phyloP scores from a whole-genome alignment of 306 rosid species.

The Ammopiptanthus mongolicus region DNA sequence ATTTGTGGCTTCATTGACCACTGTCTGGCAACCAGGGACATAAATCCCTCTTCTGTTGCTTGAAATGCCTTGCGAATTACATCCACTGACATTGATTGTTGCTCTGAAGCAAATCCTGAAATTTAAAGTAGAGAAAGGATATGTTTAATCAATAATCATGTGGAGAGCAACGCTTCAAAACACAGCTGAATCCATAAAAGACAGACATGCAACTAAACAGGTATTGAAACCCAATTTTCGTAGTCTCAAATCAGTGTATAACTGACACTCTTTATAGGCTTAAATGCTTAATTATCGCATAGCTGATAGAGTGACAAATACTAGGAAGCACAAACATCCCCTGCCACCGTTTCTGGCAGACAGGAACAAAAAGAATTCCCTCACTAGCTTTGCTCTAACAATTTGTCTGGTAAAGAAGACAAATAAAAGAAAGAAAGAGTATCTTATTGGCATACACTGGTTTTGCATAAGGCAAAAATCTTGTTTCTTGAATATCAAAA shows the following conservation, averaged over 20 bases:
- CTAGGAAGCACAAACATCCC: not conserved
- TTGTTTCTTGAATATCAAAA: not conserved
- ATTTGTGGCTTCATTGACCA: slow-evolving; percentile 71
- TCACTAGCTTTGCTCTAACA: not conserved
- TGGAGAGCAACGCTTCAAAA: not conserved
- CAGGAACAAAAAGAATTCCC: not conserved
- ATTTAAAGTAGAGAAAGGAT: slow-evolving; percentile 7
- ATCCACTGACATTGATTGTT: slow-evolving; percentile 69
- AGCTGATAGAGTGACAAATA: not conserved
- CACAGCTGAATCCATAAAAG: slow-evolving; percentile 1
- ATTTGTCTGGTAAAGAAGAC: not conserved
- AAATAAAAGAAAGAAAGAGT: not conserved
- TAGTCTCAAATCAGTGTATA: not conserved
- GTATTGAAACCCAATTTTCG: not conserved
- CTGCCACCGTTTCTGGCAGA: not conserved
- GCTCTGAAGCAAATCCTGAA: slow-evolving; percentile 79
- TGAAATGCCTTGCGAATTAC: slow-evolving; percentile 84
- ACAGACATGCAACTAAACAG: not conserved
- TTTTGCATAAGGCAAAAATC: not conserved
- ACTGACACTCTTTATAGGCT: not conserved
- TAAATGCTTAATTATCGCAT: not conserved
- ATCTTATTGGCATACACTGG: not conserved
- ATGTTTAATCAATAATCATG: not conserved
- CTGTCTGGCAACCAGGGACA: slow-evolving; percentile 61
- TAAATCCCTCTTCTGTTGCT: slow-evolving; percentile 90